Base-by-base conservation (phyloP, 768 basidiomycete genomes). In the Mycena alexandri region DNA sequence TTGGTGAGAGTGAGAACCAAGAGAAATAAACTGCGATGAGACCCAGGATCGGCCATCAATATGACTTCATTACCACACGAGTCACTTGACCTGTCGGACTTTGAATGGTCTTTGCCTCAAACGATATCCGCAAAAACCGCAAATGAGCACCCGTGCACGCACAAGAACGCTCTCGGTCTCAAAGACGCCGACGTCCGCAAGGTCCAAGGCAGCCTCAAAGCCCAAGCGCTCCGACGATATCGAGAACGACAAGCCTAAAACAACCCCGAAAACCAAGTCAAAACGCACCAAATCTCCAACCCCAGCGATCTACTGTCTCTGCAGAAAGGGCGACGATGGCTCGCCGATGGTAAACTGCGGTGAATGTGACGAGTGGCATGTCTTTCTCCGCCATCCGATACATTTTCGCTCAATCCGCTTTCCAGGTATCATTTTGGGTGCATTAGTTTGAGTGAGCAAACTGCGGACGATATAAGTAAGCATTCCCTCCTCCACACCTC, bases 361-460 rank as follows among this genome's bases (percentile, higher is more conserved):
- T 25, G 81, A 85, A 57, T 95, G 94, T 76, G 83, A 80, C 25
- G 89, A 89, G 69, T 94, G 93, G 94, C 91, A 70, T 71, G 87
- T 78, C 13, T 29, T 59, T 3, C 48, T 57, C 47, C 51, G 47
- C 43, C 51, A n/a, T 36, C 42, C 51, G 21, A 21, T 59, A 6
- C 51, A 60, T 57, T 29, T 44, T 33, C 64, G 25, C 74, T 54
- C 33, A 48, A 9, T 42, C 19, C 29, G 41, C 38, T 65, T 62
- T 33, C 5, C 59, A 95, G 94, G 94, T 94, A 89, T 78, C 94
- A 95, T 77, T 95, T 95, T 72, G 78, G 79, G n/a, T 95, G 94
- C 78, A 84, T 94, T 12, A 80, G 86, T 65, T 76, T 95, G 53
- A 83, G 77, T 63, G 86, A 87, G 70, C 79, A 83, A 56, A 85